Percentiles rank a stretch among this genome's conserved stretches.
Conservation (phyloP, 1,139 yeast species). For the Yamadazyma spencermartinsiae region DNA sequence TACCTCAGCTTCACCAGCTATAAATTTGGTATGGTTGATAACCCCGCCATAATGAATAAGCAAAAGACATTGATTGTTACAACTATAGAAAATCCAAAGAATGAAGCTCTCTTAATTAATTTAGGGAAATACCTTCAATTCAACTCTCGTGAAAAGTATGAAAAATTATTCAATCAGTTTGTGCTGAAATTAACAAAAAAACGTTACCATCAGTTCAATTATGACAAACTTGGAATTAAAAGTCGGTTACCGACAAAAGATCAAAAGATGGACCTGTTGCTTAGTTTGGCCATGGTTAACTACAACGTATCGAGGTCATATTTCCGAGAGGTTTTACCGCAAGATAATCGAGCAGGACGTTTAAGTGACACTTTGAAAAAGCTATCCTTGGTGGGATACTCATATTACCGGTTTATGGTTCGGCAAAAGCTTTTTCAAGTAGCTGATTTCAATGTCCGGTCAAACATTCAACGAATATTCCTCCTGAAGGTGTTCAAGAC, state of each 20-base stretch:
- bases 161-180: not conserved
- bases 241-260: not conserved
- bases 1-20: not conserved
- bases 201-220: not conserved
- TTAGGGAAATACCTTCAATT: not conserved
- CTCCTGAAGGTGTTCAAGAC: conserved; percentile 12
- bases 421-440: not conserved
- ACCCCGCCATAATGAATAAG: not conserved
- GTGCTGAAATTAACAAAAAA: not conserved
- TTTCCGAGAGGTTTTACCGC: conserved; percentile 2
- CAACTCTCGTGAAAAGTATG: not conserved
- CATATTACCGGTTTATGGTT: conserved; percentile 8
- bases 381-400: conserved; percentile 8
- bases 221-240: not conserved
- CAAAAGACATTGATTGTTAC: not conserved
- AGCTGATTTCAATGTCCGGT: not conserved
- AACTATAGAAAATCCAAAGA: not conserved
- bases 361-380: conserved; percentile 3
- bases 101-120: not conserved
- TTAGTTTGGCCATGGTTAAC: conserved; percentile 3
- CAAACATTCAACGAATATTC: conserved; percentile 2
- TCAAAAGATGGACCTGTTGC: not conserved
- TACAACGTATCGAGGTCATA: conserved; percentile 5
- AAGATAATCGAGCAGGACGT: not conserved
- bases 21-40: conserved; percentile 1